Evolutionary conservation across 2,329 filamentous ascomycete species (phyloP), one percentile per base, ranked within the genome.

Genomic region (Purpureocillium takamizusanense): DNA sequence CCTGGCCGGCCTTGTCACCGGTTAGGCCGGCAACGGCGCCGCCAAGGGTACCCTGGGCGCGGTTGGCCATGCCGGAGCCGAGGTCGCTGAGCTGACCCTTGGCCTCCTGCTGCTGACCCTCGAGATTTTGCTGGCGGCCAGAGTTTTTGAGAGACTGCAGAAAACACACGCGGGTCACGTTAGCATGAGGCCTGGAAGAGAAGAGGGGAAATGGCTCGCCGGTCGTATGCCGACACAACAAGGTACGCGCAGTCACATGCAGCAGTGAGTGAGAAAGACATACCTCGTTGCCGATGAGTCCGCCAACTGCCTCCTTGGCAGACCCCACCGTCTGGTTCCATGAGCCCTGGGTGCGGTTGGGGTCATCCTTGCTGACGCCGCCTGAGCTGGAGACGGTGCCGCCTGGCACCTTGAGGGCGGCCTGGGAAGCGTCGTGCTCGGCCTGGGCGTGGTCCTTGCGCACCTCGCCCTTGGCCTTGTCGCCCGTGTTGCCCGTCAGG

Each of bases 271-370:
- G 13, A 35, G 7, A 17, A 31, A 10, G 35, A 52, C 63, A 47
- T 56, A 76, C 74, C 63, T 92, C 82, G 46, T 76, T 79, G 43
- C 89, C 90, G 18, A 90, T 48, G 5, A 90, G 51, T 14, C 81
- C 80, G 41, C 90, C 90, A 1, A 92, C 46, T 4, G 80, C 69
- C 59, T 95, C 86, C 69, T 95, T 95, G 32, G 81, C 81, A 1
- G 83, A 76, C 37, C 89, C 90, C n/a, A 89, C 55, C 5, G 87
- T 94, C 66, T 95, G 89, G 67, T 95, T 86, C 80, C 83, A 94
- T 14, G 73, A 72, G 32, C 90, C 89, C 14, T 76, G 58, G 16
- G 72, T 66, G 47, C 88, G 85, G 58, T 90, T 70, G 10, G 80
- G 69, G 61, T 86, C 70, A 61, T 95, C 86, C 49, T 76, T 72